Evolutionary conservation across 352 stramenopile genomes (phyloP), one percentile per base, ranked within the genome.

Genomic region (Phytophthora europaea): DNA sequence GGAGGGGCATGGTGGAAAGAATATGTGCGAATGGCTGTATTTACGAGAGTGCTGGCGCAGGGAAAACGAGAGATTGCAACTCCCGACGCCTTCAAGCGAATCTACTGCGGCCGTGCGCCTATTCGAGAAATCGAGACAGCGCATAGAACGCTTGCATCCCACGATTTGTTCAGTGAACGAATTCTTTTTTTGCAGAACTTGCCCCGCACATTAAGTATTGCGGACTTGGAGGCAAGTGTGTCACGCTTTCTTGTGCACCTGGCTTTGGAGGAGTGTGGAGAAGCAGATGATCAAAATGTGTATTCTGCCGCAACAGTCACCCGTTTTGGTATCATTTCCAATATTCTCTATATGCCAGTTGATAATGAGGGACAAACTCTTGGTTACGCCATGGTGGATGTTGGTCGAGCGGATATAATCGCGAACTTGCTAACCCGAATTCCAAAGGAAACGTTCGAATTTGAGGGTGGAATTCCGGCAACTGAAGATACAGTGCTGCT

Each of bases 241-340:
- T 90, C 86, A 31, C 85, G 82, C 6, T 93, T 86, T 54, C 70
- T 94, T 26, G 70, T 86, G 16, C 88, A 90, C 51, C 60, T 94
- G 15, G 84, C 86, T 28, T 75, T 93, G 20, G 84, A 94, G 57
- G 87, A 92, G 47, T 94, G 86, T 38, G 88, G 88, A 8, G 88
- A 93, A 78, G 85, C 84, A 4, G 88, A 94, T 43, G 88, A 94
- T 59, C 83, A 91, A 52, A 94, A 83, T 34, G 87, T 93, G 20
- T 84, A 87, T 48, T 94, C 85, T 12, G 88, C 88, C 6, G 82
- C 85, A 13, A 78, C 89, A 28, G 80, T 88, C 0, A 84, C 81
- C 61, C 83, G 87, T 2, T 87, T 90, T 62, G 88, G 88, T 10
- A 88, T 94, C 43, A 58, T 92, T 13, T 80, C 81, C 5, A 80